These are phyloP conservation scores for Hibiscus tridactylites DNA, from an alignment of 345 rosid genomes.

Conservation along the genomic window DNA sequence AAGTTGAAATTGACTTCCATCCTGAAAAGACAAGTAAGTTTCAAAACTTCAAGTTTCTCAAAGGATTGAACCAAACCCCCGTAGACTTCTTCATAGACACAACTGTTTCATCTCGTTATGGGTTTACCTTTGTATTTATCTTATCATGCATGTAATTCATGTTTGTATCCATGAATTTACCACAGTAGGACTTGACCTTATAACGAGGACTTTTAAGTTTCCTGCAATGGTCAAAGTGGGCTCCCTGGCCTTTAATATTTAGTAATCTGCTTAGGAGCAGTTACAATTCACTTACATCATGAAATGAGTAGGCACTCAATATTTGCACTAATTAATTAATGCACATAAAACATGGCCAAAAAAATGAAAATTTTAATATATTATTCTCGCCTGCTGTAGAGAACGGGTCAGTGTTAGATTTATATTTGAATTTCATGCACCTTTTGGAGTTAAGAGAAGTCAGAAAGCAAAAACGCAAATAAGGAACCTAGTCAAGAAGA, in stretches of 20 bases:
- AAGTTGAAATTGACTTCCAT: constrained; percentile 76
- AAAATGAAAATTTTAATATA: neutral
- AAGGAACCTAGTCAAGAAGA: neutral
- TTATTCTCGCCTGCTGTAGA: neutral
- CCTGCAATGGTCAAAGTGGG: neutral
- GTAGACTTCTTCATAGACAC: neutral
- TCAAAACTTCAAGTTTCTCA: constrained; percentile 8
- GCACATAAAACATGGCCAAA: no score
- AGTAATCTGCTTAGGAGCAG: neutral
- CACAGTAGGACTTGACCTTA: neutral
- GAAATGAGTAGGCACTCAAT: neutral
- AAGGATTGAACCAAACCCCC: neutral
- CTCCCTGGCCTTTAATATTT: neutral
- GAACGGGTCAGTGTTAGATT: neutral
- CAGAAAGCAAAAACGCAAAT: neutral
- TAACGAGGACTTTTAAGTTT: neutral
- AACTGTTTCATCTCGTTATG: neutral
- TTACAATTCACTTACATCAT: neutral
- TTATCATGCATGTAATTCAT: neutral
- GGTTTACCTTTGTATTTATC: neutral
- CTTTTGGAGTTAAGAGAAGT: neutral
- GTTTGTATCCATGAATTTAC: neutral
- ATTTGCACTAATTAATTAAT: neutral
- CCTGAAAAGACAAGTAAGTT: constrained; percentile 78
- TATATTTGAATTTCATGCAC: neutral